These are phyloP conservation scores for Lactifluus subvellereus DNA, from an alignment of 768 basidiomycete genomes.

Conservation along the genomic window DNA sequence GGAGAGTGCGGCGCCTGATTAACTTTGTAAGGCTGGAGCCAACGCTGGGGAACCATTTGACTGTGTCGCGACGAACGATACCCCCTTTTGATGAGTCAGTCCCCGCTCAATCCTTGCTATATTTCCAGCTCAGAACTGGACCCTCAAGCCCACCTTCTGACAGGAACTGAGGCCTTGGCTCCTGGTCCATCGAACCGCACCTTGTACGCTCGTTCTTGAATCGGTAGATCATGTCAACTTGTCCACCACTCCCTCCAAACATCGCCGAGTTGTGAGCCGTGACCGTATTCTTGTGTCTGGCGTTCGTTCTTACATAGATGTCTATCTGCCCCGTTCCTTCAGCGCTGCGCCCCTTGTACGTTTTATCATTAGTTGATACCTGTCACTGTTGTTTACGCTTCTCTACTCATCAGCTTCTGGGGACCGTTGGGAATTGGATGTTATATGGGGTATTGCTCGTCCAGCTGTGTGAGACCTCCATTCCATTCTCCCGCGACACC, in stretches of 20 bases:
- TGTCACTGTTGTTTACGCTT: not conserved
- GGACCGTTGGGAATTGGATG: constrained; percentile 7
- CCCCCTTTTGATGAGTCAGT: not conserved
- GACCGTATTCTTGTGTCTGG: not conserved
- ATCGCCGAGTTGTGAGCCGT: not conserved
- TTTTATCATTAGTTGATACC: not conserved
- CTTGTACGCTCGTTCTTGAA: not conserved
- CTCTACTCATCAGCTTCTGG: constrained; percentile 1
- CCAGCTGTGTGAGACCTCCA: not conserved
- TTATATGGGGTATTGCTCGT: constrained; percentile 11
- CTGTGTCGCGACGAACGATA: not conserved
- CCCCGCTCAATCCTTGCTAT: not conserved
- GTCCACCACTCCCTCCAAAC: not conserved
- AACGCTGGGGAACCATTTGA: too few species aligned
- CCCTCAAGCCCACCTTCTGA: not conserved
- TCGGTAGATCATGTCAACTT: not conserved
- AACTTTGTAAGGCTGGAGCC: too few species aligned
- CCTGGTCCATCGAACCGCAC: too few species aligned
- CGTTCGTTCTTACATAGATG: not conserved
- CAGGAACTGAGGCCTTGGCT: not conserved
- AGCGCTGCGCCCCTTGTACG: constrained; percentile 1
- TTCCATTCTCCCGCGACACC: not conserved
- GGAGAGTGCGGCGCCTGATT: too few species aligned
- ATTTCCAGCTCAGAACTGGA: not conserved
- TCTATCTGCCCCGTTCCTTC: not conserved